Base-by-base conservation (phyloP, 2,329 filamentous ascomycete genomes). In the Coccinonectria pachysandricola region DNA sequence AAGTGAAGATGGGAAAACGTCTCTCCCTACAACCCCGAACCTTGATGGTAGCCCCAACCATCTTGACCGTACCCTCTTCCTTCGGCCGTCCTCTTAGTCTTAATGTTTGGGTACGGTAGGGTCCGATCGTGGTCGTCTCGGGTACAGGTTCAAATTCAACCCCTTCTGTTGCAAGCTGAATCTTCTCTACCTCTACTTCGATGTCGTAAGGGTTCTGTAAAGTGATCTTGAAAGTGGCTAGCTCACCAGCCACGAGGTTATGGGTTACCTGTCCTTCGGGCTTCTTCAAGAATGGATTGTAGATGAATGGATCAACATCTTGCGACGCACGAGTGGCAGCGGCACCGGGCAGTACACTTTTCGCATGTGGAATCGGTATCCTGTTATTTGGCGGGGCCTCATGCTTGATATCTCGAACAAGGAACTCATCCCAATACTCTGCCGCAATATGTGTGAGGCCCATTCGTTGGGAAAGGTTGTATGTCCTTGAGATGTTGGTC, bases 391-490 rank as follows among this genome's bases (percentile, higher is more conserved):
- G 61, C 19, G 73, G 53, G 13, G 79, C 63, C 26, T 86, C 72
- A 21, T 93, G 60, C 28, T 77, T 71, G 41, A 93, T 62, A 36
- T 75, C 75, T 25, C 91, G 76, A 23, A 98, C 69, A 7, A 98
- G 63, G 43, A 96, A 96, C 46, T 94, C 85, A 51, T 98, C 91
- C 91, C 91, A 98, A 49, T 95, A 98, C 41, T 91, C 81, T 5
- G 85, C 86, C 27, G 75, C 68, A 21, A 88, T 56, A 30, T 79
- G 59, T 5, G 68, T 60, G 15, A 86, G 59, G 1, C 86, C 86
- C 14, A 95, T 57, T 32, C 81, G 77, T 34, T 71, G 72, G 1
- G 82, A 79, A n/a, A 91, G 72, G 16, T 67, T 72, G 15, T 87
- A 74, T 1, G 87, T 94, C 36, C 88, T 80, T 18, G 78, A 74